Evolutionary conservation across 495 filamentous ascomycete species (phyloP).

Genomic region (Platismatia glauca): DNA sequence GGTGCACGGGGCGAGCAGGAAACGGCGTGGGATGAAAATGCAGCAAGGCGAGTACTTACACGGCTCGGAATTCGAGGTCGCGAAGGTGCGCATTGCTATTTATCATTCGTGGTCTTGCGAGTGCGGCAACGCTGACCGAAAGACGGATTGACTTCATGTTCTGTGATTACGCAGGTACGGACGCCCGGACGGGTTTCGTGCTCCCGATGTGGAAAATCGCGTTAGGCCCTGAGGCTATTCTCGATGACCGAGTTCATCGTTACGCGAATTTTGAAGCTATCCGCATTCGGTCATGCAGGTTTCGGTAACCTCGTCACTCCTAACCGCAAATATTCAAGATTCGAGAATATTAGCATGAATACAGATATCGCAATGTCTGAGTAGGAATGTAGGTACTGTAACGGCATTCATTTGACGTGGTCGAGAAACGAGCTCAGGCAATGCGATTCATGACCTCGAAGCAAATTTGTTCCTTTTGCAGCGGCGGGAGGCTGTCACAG

Average conservation of each 20-base stretch:
- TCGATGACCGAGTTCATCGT: not conserved
- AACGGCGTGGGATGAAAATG: not conserved
- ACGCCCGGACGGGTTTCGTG: not conserved
- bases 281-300: slow-evolving; percentile 9
- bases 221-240: not conserved
- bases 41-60: not conserved
- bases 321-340: not conserved
- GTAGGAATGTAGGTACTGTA: not conserved
- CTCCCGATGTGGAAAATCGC: not conserved
- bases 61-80: too few species aligned
- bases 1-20: not conserved
- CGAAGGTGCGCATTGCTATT: not conserved
- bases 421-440: not conserved
- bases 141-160: not conserved
- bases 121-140: not conserved
- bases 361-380: not conserved
- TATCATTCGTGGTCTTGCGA: not conserved
- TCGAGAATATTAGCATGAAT: not conserved
- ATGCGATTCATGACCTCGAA: not conserved
- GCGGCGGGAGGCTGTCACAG: not conserved
- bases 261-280: not conserved
- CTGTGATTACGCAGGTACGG: not conserved
- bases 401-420: not conserved
- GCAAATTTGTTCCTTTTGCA: not conserved
- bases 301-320: slow-evolving; percentile 1